Conservation (phyloP, 164 flowering plant genomes). For the Macadamia integrifolia region DNA sequence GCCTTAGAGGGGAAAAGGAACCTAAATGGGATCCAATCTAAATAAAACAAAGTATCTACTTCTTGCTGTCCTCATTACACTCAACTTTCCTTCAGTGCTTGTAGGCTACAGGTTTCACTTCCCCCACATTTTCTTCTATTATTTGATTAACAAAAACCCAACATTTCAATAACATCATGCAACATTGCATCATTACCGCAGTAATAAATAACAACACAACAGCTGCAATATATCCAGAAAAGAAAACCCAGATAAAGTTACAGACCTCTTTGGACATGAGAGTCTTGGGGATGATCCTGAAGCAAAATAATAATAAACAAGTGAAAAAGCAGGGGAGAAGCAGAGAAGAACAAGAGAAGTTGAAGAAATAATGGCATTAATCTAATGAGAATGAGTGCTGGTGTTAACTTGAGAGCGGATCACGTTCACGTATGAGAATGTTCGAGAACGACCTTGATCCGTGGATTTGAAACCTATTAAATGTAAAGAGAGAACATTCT, state of each 20-base stretch:
- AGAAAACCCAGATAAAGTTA: not conserved
- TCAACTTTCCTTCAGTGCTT: slow-evolving; percentile 43
- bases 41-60: too few relatives aligned
- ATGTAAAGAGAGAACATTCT: too few relatives aligned
- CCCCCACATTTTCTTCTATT: slow-evolving; percentile 35
- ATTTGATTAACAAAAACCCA: slow-evolving; percentile 11
- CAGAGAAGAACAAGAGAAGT: not conserved
- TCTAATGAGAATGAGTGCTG: not conserved
- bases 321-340: not conserved
- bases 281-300: slow-evolving; percentile 38
- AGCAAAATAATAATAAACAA: not conserved
- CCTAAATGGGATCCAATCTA: too few relatives aligned
- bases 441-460: too few relatives aligned
- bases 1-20: too few relatives aligned
- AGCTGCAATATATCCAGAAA: not conserved
- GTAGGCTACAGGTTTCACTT: slow-evolving; percentile 30
- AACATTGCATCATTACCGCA: too few relatives aligned
- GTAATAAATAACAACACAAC: too few relatives aligned
- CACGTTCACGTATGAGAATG: too few relatives aligned
- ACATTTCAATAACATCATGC: too few relatives aligned
- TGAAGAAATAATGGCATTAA: not conserved
- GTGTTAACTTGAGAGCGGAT: too few relatives aligned
- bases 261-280: slow-evolving; percentile 36
- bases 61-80: not conserved
- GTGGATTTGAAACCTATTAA: too few relatives aligned